Base-by-base conservation (phyloP, 768 basidiomycete genomes). In the Boletus sp. region DNA sequence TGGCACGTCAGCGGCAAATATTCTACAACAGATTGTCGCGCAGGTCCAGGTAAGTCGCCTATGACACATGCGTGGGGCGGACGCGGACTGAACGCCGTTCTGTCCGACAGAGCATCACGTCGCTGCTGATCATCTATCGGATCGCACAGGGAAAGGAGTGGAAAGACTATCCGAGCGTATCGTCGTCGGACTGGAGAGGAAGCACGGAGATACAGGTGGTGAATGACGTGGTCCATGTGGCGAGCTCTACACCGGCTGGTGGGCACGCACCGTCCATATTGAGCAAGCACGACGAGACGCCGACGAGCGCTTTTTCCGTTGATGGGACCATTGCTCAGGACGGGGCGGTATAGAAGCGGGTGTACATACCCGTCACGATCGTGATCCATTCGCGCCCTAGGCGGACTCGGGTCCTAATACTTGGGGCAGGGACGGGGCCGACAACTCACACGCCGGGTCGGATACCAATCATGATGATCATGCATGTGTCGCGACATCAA, bases 101-200 rank as follows among this genome's bases (percentile, higher is more conserved):
- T 7, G 15, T 50, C 14, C 14, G 4, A 39, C 14, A 65, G 64
- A 14, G 48, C 36, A 66, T 67, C 32, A 20, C 61, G 6, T 50
- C 64, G 1, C n/a, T 64, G 28, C 29, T 65, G 46, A 67, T 65
- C 36, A 57, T 65, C 2, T 65, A 64, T 42, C 61, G 64, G 11
- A 67, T 65, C n/a, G 53, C 64, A 0, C 53, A 47, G 2, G 64
- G 64, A 2, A 57, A 57, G 17, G 64, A 32, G 14, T 67, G 64
- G 64, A 54, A 9, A 28, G 47, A 53, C 12, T 36, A 51, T 4
- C 29, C 36, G 1, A 47, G 5, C 0, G 61, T 65, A 33, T 45
- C 61, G 17, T 24, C 64, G 5, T 20, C 7, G 15, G 64, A 64
- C 30, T 65, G 64, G 64, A 59, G 58, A 35, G 64, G 64, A 20